phyloP scores from a whole-genome alignment of 148 eudicot genomes.

The Chenopodium album region DNA sequence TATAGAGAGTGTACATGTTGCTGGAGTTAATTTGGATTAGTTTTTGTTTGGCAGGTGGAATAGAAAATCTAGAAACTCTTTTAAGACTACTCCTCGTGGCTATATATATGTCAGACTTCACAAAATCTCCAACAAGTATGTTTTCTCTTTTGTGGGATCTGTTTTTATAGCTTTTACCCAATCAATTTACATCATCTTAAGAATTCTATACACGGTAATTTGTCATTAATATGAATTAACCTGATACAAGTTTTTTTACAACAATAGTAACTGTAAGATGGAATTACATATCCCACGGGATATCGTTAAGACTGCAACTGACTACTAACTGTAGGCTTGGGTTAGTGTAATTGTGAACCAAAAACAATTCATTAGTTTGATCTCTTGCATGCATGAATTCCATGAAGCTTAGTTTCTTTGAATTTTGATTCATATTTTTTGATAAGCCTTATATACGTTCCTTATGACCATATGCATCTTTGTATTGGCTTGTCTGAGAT shows the following conservation, averaged over 20 bases:
- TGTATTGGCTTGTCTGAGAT: neutral
- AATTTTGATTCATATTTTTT: neutral
- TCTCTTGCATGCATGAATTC: neutral
- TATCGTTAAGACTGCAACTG: neutral
- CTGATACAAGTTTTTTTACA: neutral
- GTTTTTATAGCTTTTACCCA: neutral
- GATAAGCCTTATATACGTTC: neutral
- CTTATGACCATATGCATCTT: neutral
- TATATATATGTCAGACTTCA: constrained; percentile 87
- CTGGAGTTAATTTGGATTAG: too few species aligned
- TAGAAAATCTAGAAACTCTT: constrained; percentile 24
- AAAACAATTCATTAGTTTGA: neutral
- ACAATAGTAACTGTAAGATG: neutral
- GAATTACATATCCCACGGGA: neutral
- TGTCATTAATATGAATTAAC: neutral
- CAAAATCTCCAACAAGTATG: constrained; percentile 43
- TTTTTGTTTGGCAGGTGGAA: too few species aligned
- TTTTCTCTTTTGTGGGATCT: neutral
- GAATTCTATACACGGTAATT: neutral
- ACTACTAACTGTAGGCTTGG: neutral
- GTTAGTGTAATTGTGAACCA: too few species aligned
- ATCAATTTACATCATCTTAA: neutral
- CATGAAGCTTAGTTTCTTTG: neutral
- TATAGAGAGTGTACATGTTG: too few species aligned
- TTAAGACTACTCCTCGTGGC: constrained; percentile 76